Evolutionary conservation across 345 rosid species (phyloP).

Genomic region (Lepidium didymum): DNA sequence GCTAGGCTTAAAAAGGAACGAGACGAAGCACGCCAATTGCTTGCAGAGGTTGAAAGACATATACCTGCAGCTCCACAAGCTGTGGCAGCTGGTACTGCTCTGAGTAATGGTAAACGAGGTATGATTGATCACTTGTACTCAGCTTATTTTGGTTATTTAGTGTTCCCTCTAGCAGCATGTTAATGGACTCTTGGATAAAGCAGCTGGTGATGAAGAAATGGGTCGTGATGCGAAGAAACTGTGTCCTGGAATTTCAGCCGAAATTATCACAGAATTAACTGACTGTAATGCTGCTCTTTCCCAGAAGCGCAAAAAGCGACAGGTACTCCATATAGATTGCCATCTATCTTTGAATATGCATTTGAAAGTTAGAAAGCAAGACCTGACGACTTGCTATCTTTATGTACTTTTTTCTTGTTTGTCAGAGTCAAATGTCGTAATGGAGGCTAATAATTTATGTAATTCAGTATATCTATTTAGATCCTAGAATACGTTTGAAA

Average conservation of each 20-base stretch:
- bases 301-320: constrained; percentile 77
- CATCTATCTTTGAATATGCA: neutral
- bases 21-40: constrained; percentile 82
- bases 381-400: neutral
- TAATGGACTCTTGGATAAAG: constrained; percentile 15
- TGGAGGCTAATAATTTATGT: neutral
- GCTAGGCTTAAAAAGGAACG: constrained; percentile 94
- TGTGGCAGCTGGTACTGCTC: constrained; percentile 40
- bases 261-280: constrained; percentile 59
- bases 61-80: constrained; percentile 47
- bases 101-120: constrained; percentile 91
- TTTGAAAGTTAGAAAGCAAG: neutral
- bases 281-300: constrained; percentile 90
- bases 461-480: neutral
- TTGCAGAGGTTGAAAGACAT: constrained; percentile 73
- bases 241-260: constrained; percentile 67
- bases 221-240: constrained; percentile 45
- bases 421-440: neutral
- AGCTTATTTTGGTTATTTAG: neutral
- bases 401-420: neutral
- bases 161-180: neutral
- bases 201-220: constrained; percentile 44
- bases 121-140: neutral
- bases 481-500: neutral
- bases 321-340: constrained; percentile 34